Conservation (phyloP, 805 yeast species). For the Maudiozyma saulgeensis region DNA sequence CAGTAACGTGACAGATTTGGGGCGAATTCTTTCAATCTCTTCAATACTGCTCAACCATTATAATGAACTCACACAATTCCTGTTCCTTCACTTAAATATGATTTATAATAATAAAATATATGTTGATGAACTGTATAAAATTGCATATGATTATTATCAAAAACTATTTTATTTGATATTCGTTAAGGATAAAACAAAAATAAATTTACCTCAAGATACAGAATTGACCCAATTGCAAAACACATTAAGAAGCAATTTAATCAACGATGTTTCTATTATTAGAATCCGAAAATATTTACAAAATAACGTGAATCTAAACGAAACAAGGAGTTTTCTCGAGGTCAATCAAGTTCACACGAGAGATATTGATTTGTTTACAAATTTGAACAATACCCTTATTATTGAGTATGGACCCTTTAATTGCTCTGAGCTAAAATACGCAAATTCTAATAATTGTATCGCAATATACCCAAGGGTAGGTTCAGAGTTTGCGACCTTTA, state of each 20-base stretch:
- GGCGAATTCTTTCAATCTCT: not conserved
- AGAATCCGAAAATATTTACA: not conserved
- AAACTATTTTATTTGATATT: not conserved
- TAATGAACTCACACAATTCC: not conserved
- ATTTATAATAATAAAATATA: not conserved
- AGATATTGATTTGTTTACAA: not conserved
- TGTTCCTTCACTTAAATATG: not conserved
- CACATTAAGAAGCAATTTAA: not conserved
- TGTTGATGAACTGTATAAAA: not conserved
- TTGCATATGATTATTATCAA: slow-evolving; percentile 1
- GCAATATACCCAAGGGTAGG: too few species aligned
- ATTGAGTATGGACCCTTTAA: not conserved
- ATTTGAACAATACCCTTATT: not conserved
- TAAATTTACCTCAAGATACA: not conserved
- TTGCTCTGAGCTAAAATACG: not conserved
- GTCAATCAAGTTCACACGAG: not conserved
- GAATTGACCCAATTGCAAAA: not conserved
- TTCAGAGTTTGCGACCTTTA: not conserved
- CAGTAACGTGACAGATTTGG: not conserved
- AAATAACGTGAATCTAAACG: not conserved
- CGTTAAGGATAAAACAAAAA: not conserved
- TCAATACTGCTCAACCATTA: not conserved
- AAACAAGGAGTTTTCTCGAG: not conserved
- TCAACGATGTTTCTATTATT: not conserved
- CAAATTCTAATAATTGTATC: too few species aligned